Evolutionary conservation across 1,139 yeast species (phyloP).

Genomic region (Kodamaea anthophila): DNA sequence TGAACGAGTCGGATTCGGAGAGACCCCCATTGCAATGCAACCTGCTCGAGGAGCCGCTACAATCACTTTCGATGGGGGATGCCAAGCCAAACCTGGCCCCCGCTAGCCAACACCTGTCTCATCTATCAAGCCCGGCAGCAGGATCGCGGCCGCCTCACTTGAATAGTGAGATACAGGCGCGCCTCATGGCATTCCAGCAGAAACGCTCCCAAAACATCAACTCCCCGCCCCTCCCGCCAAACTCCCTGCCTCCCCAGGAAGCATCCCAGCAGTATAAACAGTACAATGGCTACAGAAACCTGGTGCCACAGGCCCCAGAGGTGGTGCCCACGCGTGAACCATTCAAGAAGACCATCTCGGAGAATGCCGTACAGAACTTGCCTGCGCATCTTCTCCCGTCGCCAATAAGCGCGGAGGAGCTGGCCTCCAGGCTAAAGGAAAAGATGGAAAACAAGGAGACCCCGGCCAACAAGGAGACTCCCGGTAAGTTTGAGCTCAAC

Average conservation of each 20-base stretch:
- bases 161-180: conserved; percentile 68
- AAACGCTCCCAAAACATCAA: conserved; percentile 39
- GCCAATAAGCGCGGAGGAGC: conserved; percentile 10
- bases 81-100: too few relatives aligned
- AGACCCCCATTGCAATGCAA: too few relatives aligned
- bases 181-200: conserved; percentile 69
- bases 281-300: not conserved
- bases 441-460: not conserved
- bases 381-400: conserved; percentile 12
- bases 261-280: not conserved
- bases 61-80: too few relatives aligned
- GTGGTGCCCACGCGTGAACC: too few relatives aligned
- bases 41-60: too few relatives aligned
- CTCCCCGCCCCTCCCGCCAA: conserved; percentile 15
- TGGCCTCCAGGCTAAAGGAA: conserved; percentile 1
- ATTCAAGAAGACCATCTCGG: conserved; percentile 8
- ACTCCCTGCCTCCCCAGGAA: not conserved
- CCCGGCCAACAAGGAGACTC: not conserved
- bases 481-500: conserved; percentile 13
- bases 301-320: too few relatives aligned
- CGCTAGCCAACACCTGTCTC: too few relatives aligned
- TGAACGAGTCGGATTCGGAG: too few relatives aligned
- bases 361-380: conserved; percentile 6
- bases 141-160: conserved; percentile 20
- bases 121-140: conserved; percentile 2